Base-by-base conservation (phyloP, 192 early-diverging fungal species). In the Backusella psychrophila region DNA sequence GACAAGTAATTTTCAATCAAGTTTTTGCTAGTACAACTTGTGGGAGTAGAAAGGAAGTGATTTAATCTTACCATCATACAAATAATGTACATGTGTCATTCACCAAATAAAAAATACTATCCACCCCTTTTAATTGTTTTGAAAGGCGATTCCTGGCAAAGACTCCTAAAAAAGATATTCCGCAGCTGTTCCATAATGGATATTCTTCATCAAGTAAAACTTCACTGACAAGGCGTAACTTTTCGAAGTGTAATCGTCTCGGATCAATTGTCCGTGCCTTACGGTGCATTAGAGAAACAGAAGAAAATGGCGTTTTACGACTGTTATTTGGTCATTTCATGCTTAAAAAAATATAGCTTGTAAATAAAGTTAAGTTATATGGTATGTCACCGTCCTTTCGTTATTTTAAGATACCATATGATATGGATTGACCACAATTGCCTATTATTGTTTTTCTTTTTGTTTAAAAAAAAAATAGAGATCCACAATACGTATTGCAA, bases 211-310 rank as follows among this genome's bases (percentile, higher is more conserved):
- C 23, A 63, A 29, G 56, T 63, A 63, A 63, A 14, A 63, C 0
- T 4, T 63, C 23, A 26, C 26, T 63, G 56, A 63, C 21, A 29
- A 63, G 26, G 26, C 21, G 56, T 63, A 63, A 26, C 8, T 56
- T 63, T 63, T 29, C 23, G 23, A 63, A 12, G 26, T 63, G 56
- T 15, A 63, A 63, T 63, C 56, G 21, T 23, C 23, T 63, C 56
- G 56, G 56, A 63, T 63, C 56, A 63, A 63, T 63, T 63, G 56
- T 63, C 56, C 56, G 56, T 63, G 56, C 56, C 56, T 63, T 26
- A 29, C 11, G 56, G 26, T 63, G 9, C 26, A 63, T 63, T 4
- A 26, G 53, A 59, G 23, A 59, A 59, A 23, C 9, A 59, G 53
- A 59, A 59, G 53, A 59, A 59, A 59, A 26, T 26, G 53, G 53